Evolutionary conservation across 2,329 filamentous ascomycete genomes (phyloP), one percentile per base, ranked within the genome.

Genomic region (Knoxdaviesia capensis): DNA sequence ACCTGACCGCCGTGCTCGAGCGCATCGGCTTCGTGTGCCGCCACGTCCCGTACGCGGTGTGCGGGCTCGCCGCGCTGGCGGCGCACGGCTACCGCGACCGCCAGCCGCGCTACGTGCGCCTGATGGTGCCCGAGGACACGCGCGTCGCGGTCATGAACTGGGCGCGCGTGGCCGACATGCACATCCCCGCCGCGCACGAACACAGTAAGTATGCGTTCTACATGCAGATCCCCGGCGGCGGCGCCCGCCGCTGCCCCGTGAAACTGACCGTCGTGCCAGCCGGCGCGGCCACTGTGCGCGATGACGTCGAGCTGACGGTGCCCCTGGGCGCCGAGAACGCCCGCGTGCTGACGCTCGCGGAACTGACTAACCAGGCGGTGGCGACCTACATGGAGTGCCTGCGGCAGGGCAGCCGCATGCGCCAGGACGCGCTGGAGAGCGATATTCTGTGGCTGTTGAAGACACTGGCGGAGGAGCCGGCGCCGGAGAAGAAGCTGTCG

Each of bases 1-100:
- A 39, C 20, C 10, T 20, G 32, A 34, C 37, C 8, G 31, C 40
- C 6, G 41, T 36, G n/a, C 7, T 38, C 32, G 39, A 38, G 41
- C 31, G 39, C 31, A 9, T 7, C 7, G 39, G 41, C 0, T 52
- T 56, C 5, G 57, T 72, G 20, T 48, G 50, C 20, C 20, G 20
- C 11, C 60, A 66, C 49, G 56, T 65, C 1, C 60, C 56, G 20
- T 70, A 68, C 50, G 61, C 61, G 7, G 57, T 72, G 36, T 59
- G 54, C 47, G 68, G 68, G 28, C 54, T 58, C 28, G 57, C 58
- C 0, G 65, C 65, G 8, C 54, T 71, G 45, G 49, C 55, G 3
- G 57, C 62, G 39, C 63, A 66, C 54, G 66, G 64, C 39, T 61
- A 56, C 45, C 41, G 48, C 4, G 46, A 44, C 6, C 51, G 54